Evolutionary conservation across 495 filamentous ascomycete genomes (phyloP).

Genomic region (Xylaria acuta): DNA sequence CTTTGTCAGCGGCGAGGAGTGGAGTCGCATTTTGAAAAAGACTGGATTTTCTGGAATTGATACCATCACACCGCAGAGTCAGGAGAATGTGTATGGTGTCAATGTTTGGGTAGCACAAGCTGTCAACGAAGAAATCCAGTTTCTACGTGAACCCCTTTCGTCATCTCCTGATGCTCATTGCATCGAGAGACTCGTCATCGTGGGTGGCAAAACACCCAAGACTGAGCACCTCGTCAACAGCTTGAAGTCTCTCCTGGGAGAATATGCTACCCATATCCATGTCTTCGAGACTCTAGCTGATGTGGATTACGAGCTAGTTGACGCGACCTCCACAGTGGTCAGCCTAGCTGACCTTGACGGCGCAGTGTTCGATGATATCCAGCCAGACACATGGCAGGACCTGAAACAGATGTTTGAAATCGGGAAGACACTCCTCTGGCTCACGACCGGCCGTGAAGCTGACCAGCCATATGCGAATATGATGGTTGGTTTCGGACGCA

Average conservation of each 20-base stretch:
- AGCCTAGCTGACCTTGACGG: conserved; percentile 52
- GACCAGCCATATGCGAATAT: conserved; percentile 48
- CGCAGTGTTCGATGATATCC: conserved; percentile 45
- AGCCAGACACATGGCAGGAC: conserved; percentile 23
- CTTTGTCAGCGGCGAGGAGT: conserved; percentile 35
- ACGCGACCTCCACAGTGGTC: conserved; percentile 45
- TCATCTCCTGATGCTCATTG: too few species aligned
- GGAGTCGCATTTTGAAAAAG: conserved; percentile 45
- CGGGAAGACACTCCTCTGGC: conserved; percentile 50
- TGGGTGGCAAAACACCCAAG: too few species aligned
- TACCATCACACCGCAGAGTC: not conserved
- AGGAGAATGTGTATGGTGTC: not conserved
- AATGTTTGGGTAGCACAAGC: not conserved
- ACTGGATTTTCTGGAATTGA: conserved; percentile 57
- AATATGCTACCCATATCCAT: too few species aligned
- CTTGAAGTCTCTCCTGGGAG: too few species aligned
- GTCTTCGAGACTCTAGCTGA: not conserved
- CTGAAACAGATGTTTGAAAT: conserved; percentile 35
- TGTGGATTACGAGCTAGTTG: too few species aligned
- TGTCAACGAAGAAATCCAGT: not conserved
- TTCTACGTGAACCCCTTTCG: not conserved
- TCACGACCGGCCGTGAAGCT: conserved; percentile 41
- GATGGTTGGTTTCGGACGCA: conserved; percentile 47
- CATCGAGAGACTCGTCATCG: too few species aligned
- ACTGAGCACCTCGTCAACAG: too few species aligned